Conservation (phyloP, 306 rosid species). For the Dryas octopetala region DNA sequence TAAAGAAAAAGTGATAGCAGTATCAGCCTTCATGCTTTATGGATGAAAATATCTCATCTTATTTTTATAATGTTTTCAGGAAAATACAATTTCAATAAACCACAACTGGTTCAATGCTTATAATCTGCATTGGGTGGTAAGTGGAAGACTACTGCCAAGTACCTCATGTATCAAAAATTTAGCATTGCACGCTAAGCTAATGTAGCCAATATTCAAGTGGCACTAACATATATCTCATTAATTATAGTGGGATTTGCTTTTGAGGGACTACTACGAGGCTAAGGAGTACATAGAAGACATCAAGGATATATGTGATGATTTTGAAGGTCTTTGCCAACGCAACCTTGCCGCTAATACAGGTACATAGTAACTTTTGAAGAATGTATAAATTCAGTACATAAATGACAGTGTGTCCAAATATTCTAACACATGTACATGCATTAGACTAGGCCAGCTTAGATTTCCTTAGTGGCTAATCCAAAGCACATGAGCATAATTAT, state of each 20-base stretch:
- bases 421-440: background rate
- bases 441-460: background rate
- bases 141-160: constrained; percentile 14
- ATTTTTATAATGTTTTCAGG: constrained; percentile 54
- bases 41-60: constrained; percentile 4
- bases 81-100: constrained; percentile 86
- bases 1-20: background rate
- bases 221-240: constrained; percentile 23
- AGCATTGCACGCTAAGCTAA: background rate
- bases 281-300: constrained; percentile 93
- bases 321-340: constrained; percentile 94
- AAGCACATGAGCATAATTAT: background rate
- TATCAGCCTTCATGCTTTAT: background rate
- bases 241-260: constrained; percentile 79
- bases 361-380: constrained; percentile 13
- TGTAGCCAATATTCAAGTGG: constrained; percentile 16
- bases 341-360: constrained; percentile 92
- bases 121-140: constrained; percentile 88
- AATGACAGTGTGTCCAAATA: background rate
- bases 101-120: constrained; percentile 93
- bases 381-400: background rate
- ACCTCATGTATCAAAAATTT: background rate
- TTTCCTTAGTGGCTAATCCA: background rate
- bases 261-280: constrained; percentile 80
- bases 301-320: constrained; percentile 82